Evolutionary conservation across 176 grass and related monocot genomes (phyloP), one percentile per base, ranked within the genome.

Genomic region (Chloris gayana): DNA sequence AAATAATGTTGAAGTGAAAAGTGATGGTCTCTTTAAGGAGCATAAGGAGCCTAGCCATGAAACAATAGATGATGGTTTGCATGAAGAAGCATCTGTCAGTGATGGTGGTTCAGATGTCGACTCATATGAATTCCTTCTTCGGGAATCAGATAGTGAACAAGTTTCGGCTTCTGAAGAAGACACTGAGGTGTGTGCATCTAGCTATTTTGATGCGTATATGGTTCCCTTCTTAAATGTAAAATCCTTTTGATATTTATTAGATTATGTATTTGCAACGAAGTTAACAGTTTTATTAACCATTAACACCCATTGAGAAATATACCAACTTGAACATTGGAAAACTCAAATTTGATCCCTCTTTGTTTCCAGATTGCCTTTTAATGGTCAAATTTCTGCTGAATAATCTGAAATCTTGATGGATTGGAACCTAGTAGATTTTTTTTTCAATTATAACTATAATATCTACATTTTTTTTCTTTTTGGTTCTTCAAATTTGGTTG

Each of bases 141-240:
- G n/a, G 4, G 90, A 94, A 85, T 93, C 82, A 10, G 88, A 92
- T 60, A 86, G 77, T 72, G 92, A 93, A 74, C 82, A 74, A 76
- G 45, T 64, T 87, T 90, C 79, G 30, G 82, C 73, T 33, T 85
- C 82, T 24, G 88, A 91, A 80, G 73, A 70, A 84, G 83, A 81
- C 66, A 74, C 50, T 49, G 90, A 93, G 95, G 95, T 98, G 37
- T 76, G 78, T 77, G 47, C 81, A 70, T 82, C 63, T 77, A 67
- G 61, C 26, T 82, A 72, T 73, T 93, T 32, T 14, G 45, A 18
- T 89, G 14, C 86, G 65, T 64, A 13, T 85, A 44, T 72, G 26
- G 18, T 69, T 4, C 14, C 33, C 4, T 69, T 70, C 69, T 90
- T 75, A 70, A 66, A 21, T 34, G 83, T 70, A 70, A 13, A 60